Conservation (phyloP, 495 filamentous ascomycete genomes). For the Jackrogersella multiformis region DNA sequence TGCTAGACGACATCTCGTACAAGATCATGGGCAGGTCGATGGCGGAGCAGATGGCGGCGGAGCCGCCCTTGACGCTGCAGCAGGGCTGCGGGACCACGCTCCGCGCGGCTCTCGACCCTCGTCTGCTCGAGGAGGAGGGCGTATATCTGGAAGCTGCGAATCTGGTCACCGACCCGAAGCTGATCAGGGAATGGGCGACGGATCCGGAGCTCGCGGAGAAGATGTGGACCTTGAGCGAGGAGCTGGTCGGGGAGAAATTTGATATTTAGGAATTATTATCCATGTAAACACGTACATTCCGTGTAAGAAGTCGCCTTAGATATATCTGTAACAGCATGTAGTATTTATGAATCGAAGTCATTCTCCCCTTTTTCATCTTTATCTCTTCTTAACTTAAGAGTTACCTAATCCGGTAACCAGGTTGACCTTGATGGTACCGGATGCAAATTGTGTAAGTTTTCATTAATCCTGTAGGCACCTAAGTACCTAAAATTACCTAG, state of each 20-base stretch:
- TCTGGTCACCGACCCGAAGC: constrained; percentile 42
- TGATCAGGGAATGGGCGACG: constrained; percentile 52
- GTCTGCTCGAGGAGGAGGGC: constrained; percentile 40
- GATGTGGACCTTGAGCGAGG: constrained; percentile 59
- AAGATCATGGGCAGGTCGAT: constrained; percentile 43
- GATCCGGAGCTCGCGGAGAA: constrained; percentile 57
- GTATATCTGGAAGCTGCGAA: constrained; percentile 54
- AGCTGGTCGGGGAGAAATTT: constrained; percentile 59
- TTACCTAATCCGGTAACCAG: too few species aligned
- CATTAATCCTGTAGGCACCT: too few species aligned
- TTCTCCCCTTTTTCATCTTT: too few species aligned
- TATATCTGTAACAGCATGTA: not conserved
- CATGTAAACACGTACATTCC: not conserved
- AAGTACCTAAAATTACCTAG: too few species aligned
- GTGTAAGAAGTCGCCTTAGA: not conserved
- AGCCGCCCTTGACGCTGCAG: constrained; percentile 52
- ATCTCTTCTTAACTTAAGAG: too few species aligned
- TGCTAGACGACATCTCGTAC: constrained; percentile 33
- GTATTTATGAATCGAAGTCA: not conserved
- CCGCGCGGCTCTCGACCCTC: constrained; percentile 54
- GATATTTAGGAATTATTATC: constrained; percentile 15
- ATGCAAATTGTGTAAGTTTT: too few species aligned
- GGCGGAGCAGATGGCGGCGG: constrained; percentile 49
- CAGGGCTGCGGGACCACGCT: constrained; percentile 54
- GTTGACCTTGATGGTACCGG: too few species aligned